Evolutionary conservation across 768 basidiomycete species (phyloP).

Genomic region (Multifurca ochricompacta): DNA sequence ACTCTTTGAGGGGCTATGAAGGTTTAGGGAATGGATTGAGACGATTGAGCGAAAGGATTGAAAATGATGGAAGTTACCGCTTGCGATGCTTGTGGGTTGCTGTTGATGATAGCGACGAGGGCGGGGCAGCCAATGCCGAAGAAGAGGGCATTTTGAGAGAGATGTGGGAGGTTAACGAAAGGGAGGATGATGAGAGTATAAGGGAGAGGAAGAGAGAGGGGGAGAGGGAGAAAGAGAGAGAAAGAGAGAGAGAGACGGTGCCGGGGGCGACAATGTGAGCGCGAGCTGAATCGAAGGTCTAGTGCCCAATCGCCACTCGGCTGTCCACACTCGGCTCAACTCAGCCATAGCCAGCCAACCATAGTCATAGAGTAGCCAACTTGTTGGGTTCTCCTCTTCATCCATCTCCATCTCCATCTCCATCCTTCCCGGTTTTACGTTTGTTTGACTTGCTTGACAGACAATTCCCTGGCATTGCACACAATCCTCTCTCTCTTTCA

Average conservation of each 20-base stretch:
- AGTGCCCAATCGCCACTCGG: conserved; percentile 18
- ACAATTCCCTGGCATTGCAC: too few species aligned
- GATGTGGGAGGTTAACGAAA: not conserved
- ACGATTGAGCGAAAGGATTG: not conserved
- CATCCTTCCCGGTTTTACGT: conserved; percentile 7
- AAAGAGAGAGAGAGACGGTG: conserved; percentile 3
- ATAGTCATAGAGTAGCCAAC: too few species aligned
- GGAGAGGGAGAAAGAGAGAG: too few species aligned
- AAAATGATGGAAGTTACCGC: conserved; percentile 14
- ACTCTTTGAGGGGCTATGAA: conserved; percentile 22
- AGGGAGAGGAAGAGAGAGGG: conserved; percentile 5
- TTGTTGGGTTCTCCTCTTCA: conserved; percentile 3
- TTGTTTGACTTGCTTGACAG: not conserved
- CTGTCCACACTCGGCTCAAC: conserved; percentile 16
- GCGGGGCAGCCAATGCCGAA: not conserved
- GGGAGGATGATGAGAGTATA: conserved; percentile 18
- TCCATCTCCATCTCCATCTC: too few species aligned
- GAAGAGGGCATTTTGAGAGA: conserved; percentile 4
- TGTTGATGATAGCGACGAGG: conserved; percentile 2
- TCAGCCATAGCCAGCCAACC: too few species aligned
- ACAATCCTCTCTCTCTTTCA: too few species aligned
- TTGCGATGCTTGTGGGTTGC: conserved; percentile 14
- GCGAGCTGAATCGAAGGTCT: conserved; percentile 17
- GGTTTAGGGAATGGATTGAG: conserved; percentile 16
- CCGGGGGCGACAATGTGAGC: conserved; percentile 15